Evolutionary conservation across 1,284 basidiomycete species (phyloP).

Genomic region (Salmacisia buchloeana): DNA sequence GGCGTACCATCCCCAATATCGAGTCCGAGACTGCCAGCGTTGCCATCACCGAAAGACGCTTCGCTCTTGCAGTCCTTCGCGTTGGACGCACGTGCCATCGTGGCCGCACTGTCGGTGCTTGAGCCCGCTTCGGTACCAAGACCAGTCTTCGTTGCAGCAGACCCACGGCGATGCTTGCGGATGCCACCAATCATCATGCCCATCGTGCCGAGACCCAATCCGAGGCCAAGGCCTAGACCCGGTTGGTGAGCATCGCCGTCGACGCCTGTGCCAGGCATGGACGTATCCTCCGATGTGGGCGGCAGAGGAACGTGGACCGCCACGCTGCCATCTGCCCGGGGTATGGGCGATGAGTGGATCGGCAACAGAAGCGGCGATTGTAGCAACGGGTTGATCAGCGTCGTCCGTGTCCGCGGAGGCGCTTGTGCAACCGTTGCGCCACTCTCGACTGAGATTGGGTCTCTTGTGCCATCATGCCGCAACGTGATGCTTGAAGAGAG

Average conservation of each 20-base stretch:
- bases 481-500: no score
- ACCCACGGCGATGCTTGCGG: not conserved
- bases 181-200: conserved; percentile 6
- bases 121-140: not conserved
- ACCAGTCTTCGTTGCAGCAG: not conserved
- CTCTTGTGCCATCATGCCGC: no score
- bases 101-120: not conserved
- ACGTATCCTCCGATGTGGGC: not conserved
- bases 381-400: not conserved
- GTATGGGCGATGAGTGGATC: conserved; percentile 4
- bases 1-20: not conserved
- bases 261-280: not conserved
- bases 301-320: not conserved
- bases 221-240: not conserved
- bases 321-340: conserved; percentile 1
- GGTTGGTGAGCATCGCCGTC: not conserved
- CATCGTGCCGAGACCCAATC: not conserved
- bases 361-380: not conserved
- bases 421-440: no score
- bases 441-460: no score
- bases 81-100: no score
- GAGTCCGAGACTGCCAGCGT: not conserved
- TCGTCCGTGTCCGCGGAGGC: no score
- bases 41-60: no score
- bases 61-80: no score